These are phyloP conservation scores for Setaria viridis DNA, from an alignment of 202 grass and related monocot species.

Conservation along the genomic window DNA sequence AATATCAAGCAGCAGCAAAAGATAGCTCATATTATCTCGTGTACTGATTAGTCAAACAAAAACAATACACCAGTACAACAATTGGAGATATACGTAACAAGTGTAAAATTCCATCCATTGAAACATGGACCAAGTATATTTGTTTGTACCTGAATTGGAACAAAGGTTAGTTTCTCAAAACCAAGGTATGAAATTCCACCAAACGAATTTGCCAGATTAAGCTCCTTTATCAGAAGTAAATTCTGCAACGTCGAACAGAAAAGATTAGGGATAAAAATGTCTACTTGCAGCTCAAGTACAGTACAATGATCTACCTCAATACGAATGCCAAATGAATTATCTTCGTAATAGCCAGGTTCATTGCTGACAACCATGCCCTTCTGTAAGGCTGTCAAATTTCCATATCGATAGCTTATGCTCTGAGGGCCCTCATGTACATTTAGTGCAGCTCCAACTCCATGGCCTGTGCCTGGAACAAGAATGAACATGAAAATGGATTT, in stretches of 20 bases:
- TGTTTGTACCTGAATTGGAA: conserved; percentile 81
- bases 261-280: conserved; percentile 34
- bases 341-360: conserved; percentile 96
- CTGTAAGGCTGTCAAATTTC: conserved; percentile 85
- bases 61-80: background rate
- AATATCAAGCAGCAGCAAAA: conserved; percentile 11
- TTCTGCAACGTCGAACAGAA: conserved; percentile 67
- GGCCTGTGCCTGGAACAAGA: conserved; percentile 81
- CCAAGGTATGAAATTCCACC: conserved; percentile 85
- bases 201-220: conserved; percentile 78
- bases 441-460: conserved; percentile 96
- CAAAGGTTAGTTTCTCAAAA: conserved; percentile 98
- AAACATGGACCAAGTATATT: conserved; percentile 41
- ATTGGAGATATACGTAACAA: background rate
- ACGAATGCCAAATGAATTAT: conserved; percentile 93
- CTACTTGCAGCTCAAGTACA: background rate
- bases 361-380: conserved; percentile 99
- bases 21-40: background rate
- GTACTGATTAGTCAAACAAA: background rate
- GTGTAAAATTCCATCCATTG: conserved; percentile 6
- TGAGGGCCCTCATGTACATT: conserved; percentile 96
- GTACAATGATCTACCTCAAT: conserved; percentile 70
- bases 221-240: conserved; percentile 83
- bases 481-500: conserved; percentile 43
- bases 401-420: conserved; percentile 95